These are phyloP conservation scores for Lathyrus oleraceus DNA, from an alignment of 306 rosid genomes.

Conservation along the genomic window DNA sequence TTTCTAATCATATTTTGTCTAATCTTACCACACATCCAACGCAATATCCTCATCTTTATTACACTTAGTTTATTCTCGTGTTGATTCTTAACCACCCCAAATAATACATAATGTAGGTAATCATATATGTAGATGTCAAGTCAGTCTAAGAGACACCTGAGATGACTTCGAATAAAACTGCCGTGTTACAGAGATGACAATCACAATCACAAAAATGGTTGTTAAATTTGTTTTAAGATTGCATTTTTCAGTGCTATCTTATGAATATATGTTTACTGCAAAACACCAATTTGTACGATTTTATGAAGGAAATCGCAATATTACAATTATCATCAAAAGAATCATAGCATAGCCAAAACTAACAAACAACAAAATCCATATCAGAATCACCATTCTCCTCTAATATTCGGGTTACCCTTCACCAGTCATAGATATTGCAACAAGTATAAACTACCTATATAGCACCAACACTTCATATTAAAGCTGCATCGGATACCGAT, in stretches of 20 bases:
- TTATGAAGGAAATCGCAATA: not conserved
- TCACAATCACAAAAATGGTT: not conserved
- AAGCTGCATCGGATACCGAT: not conserved
- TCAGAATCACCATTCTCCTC: conserved; percentile 2
- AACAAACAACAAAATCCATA: conserved; percentile 9
- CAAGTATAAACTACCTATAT: not conserved
- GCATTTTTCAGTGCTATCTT: not conserved
- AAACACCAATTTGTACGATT: not conserved
- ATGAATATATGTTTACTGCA: too few species aligned
- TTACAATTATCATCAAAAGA: not conserved
- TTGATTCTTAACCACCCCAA: too few species aligned
- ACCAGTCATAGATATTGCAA: conserved; percentile 10
- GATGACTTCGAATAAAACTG: too few species aligned
- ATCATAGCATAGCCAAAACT: not conserved
- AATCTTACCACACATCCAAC: too few species aligned
- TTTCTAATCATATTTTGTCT: too few species aligned
- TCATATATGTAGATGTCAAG: too few species aligned
- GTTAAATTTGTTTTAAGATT: not conserved
- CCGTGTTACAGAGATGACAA: not conserved
- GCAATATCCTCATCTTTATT: too few species aligned
- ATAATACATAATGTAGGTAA: too few species aligned
- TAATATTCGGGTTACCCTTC: not conserved
- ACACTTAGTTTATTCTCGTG: too few species aligned
- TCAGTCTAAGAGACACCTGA: too few species aligned
- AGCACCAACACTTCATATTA: not conserved